phyloP scores from a whole-genome alignment of 2,329 filamentous ascomycete species.

The Cercospora brassicicola region DNA sequence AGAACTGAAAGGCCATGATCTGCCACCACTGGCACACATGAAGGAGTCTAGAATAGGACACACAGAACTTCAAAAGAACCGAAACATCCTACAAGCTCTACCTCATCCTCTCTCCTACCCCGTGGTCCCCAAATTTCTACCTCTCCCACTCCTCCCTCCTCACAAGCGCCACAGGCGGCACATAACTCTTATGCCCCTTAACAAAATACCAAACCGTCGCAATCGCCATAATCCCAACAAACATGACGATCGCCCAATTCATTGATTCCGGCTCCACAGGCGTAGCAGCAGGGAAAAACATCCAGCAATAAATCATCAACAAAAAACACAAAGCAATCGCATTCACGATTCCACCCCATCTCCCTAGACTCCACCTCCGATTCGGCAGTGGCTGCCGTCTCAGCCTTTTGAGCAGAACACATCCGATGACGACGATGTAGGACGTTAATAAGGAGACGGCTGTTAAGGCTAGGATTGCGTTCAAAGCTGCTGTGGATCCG shows the following conservation, averaged over 20 bases:
- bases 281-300: conserved; percentile 19
- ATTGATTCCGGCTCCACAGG: conserved; percentile 44
- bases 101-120: too few relatives aligned
- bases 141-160: conserved; percentile 7
- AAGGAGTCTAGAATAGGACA: too few relatives aligned
- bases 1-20: too few relatives aligned
- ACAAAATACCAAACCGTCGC: conserved; percentile 37
- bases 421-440: neutral
- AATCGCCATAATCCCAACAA: conserved; percentile 27
- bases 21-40: too few relatives aligned
- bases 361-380: neutral
- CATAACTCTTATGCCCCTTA: conserved; percentile 37
- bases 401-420: neutral
- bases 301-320: conserved; percentile 13
- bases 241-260: conserved; percentile 54
- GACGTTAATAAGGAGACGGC: conserved; percentile 40
- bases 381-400: neutral
- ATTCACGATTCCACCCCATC: conserved; percentile 16
- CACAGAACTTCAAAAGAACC: neutral
- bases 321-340: conserved; percentile 10
- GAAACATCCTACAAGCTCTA: neutral
- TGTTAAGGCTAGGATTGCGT: conserved; percentile 46
- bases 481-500: conserved; percentile 53
- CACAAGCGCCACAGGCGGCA: conserved; percentile 28
- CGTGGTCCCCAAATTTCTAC: too few relatives aligned